A percentile compares a stretch with the other conserved stretches of the same genome.
Evolutionary conservation across 2,329 filamentous ascomycete species (phyloP).

Genomic region (Delphinella strobiligena): DNA sequence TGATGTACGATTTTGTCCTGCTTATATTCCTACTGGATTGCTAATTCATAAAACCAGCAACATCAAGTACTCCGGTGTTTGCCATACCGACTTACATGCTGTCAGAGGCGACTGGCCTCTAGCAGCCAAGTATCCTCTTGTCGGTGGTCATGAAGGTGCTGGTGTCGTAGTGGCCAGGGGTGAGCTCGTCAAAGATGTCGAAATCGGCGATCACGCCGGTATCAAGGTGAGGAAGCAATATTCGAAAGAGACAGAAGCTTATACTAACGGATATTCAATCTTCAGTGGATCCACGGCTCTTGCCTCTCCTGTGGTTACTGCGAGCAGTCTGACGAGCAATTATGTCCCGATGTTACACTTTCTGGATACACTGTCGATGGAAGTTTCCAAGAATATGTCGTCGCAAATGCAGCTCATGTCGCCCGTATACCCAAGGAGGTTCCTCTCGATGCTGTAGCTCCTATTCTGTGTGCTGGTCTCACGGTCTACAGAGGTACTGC

Average conservation of each 20-base stretch:
- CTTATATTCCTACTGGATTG: too few species aligned
- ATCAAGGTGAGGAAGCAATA: conserved; percentile 40
- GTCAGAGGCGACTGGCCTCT: conserved; percentile 87
- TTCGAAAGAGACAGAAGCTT: neutral
- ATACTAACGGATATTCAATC: neutral
- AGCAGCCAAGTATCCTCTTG: conserved; percentile 66
- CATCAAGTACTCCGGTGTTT: conserved; percentile 81
- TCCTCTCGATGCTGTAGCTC: conserved; percentile 63
- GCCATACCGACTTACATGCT: conserved; percentile 75
- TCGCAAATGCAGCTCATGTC: conserved; percentile 80
- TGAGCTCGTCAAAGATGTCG: conserved; percentile 61
- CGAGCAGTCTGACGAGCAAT: conserved; percentile 63
- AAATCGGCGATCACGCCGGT: conserved; percentile 75
- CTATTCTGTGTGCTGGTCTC: conserved; percentile 73
- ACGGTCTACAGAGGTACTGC: conserved; percentile 90
- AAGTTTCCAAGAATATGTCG: conserved; percentile 82
- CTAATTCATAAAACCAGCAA: too few species aligned
- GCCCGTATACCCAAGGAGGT: conserved; percentile 69
- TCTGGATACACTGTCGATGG: conserved; percentile 92
- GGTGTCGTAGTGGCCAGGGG: conserved; percentile 74
- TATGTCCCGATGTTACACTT: conserved; percentile 62
- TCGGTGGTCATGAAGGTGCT: conserved; percentile 70
- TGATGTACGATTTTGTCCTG: too few species aligned
- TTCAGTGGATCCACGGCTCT: conserved; percentile 73
- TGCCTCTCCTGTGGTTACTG: conserved; percentile 80